Evolutionary conservation across 2,329 filamentous ascomycete genomes (phyloP), one percentile per base, ranked within the genome.

Genomic region (Leptoxyphium fumago): DNA sequence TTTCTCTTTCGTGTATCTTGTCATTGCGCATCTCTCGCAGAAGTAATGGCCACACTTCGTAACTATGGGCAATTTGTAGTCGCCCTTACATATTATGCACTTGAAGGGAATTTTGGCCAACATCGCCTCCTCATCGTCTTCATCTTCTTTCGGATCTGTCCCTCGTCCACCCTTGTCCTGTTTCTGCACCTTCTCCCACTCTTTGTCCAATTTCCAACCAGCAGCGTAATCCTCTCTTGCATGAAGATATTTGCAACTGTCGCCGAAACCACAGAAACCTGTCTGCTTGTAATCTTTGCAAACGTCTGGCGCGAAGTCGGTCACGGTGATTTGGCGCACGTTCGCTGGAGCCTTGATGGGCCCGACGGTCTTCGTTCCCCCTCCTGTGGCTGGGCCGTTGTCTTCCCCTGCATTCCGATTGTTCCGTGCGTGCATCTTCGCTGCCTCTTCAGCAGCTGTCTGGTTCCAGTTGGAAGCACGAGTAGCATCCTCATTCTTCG

Each of bases 31-130:
- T 1, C 74, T 71, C 62, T 95, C 84, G 60, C 91, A 98, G 59
- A 96, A 96, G 62, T 96, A 96, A 62, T 98, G 91, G 0, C 86
- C 84, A 53, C 91, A 98, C 51, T 86, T 82, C 10, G 91, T 96
- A 18, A 89, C 69, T 10, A 96, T 75, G 0, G 91, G 89, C 45
- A 76, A 73, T 55, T 78, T 82, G 64, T 94, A 95, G 1, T 78
- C 64, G 32, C 78, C 74, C 55, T 80, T 78, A 70, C 88, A 95
- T 48, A 94, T 85, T 50, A 94, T 77, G 62, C 88, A 95, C 1
- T 78, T 84, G 59, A 94, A 94, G 0, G 88, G 88, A 17, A 94
- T 94, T 55, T 80, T 82, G 59, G 88, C 80, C 42, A 94, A 66
- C 58, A 89, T 65, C 15, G 77, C 79, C 39, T 82, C 77, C 42